These are phyloP conservation scores for Candida sanyaensis DNA, from an alignment of 1,139 yeast genomes.

Conservation along the genomic window DNA sequence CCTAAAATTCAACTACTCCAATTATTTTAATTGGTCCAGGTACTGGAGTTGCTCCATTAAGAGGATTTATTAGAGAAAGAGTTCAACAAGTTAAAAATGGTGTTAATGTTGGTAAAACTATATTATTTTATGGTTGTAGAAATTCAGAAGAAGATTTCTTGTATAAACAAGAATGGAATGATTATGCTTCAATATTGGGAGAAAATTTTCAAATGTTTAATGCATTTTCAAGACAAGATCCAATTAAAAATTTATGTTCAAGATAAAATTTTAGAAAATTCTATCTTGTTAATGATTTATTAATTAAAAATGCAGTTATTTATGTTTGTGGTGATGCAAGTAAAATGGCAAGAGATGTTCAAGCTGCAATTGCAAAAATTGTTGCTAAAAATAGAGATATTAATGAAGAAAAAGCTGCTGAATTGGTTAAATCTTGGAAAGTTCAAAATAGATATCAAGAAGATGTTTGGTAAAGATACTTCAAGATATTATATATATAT, in stretches of 20 bases:
- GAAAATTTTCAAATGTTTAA: constrained; percentile 68
- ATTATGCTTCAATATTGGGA: constrained; percentile 64
- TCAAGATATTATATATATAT: not conserved
- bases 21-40: constrained; percentile 96
- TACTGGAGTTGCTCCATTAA: constrained; percentile 97
- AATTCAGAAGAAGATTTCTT: constrained; percentile 71
- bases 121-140: constrained; percentile 89
- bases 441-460: constrained; percentile 91
- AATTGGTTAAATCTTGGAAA: constrained; percentile 76
- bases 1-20: constrained; percentile 89
- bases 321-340: constrained; percentile 98
- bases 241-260: constrained; percentile 81
- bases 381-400: constrained; percentile 60
- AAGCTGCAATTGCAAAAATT: constrained; percentile 64
- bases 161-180: constrained; percentile 85
- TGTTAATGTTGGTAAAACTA: constrained; percentile 65
- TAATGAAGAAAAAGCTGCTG: constrained; percentile 68
- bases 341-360: constrained; percentile 97
- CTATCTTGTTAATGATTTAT: constrained; percentile 56
- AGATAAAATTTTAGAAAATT: constrained; percentile 66
- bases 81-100: constrained; percentile 45
- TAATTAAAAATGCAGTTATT: constrained; percentile 78
- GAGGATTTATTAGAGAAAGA: constrained; percentile 90
- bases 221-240: constrained; percentile 82
- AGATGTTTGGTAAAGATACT: constrained; percentile 77